Conservation (phyloP, 495 filamentous ascomycete genomes). For the Lasiosphaeria hispida region DNA sequence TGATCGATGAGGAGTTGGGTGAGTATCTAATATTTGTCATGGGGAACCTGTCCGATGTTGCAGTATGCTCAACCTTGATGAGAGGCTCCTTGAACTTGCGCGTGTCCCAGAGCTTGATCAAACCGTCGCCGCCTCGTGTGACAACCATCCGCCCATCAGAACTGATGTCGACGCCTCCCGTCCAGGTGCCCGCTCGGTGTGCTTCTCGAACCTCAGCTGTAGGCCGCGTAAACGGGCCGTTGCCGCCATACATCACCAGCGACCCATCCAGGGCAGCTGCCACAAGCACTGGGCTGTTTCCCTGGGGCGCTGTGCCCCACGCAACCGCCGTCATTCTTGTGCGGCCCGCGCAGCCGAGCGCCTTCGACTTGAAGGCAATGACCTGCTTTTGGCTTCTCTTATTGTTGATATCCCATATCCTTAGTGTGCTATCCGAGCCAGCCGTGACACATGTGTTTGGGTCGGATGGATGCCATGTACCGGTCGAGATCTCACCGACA, state of each 20-base stretch:
- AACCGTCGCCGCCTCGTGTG: conserved; percentile 83
- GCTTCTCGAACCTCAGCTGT: conserved; percentile 83
- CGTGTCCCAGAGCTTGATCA: conserved; percentile 88
- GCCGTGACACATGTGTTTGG: conserved; percentile 81
- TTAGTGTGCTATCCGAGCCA: conserved; percentile 86
- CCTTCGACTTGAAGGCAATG: conserved; percentile 89
- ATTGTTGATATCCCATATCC: conserved; percentile 94
- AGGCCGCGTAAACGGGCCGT: conserved; percentile 83
- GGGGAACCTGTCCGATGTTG: conserved; percentile 78
- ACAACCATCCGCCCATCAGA: conserved; percentile 84
- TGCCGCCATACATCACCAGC: conserved; percentile 86
- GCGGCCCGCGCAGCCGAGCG: conserved; percentile 79
- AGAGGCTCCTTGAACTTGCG: conserved; percentile 91
- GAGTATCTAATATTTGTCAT: conserved; percentile 87
- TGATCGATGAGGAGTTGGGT: conserved; percentile 72
- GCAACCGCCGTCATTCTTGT: conserved; percentile 90
- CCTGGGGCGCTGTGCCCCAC: conserved; percentile 79
- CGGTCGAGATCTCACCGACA: conserved; percentile 81
- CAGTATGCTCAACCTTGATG: conserved; percentile 71
- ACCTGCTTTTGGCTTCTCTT: conserved; percentile 86
- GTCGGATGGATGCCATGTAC: conserved; percentile 84
- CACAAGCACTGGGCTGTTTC: conserved; percentile 74
- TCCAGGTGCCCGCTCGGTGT: conserved; percentile 83
- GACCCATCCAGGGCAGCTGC: conserved; percentile 88
- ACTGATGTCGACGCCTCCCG: conserved; percentile 88